Evolutionary conservation across 257 asterid genomes (phyloP).

Genomic region (Paraleonurus japonicus): DNA sequence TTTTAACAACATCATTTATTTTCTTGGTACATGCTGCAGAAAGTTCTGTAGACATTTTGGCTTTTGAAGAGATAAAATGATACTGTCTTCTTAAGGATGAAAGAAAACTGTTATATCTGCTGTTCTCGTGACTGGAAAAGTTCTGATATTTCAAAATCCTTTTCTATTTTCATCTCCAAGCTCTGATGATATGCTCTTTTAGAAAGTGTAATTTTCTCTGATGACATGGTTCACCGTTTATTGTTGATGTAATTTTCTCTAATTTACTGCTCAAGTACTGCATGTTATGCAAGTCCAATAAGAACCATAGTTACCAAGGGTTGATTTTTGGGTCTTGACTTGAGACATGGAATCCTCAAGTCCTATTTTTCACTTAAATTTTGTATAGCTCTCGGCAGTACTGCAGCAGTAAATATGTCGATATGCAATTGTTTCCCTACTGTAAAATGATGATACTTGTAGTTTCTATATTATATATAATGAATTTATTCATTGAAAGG

Average conservation of each 20-base stretch:
- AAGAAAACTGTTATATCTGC: neutral
- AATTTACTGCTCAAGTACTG: neutral
- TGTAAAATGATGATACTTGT: neutral
- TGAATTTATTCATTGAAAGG: neutral
- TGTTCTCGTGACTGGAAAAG: neutral
- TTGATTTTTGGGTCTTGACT: constrained; percentile 1
- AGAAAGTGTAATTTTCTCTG: constrained; percentile 1
- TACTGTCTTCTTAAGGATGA: neutral
- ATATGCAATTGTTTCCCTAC: neutral
- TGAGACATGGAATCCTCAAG: neutral
- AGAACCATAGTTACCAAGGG: neutral
- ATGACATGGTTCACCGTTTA: neutral
- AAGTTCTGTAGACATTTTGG: neutral
- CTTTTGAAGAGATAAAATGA: neutral
- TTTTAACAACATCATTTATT: neutral
- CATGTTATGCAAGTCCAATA: neutral
- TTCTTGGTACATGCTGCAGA: neutral
- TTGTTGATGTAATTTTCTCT: constrained; percentile 5
- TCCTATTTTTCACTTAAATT: neutral
- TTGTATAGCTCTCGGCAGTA: neutral
- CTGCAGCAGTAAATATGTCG: neutral
- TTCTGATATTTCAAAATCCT: neutral
- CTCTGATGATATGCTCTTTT: neutral
- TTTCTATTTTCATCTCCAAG: neutral
- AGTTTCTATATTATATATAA: neutral